Conservation (phyloP, 306 rosid genomes). For the Mucuna pruriens region DNA sequence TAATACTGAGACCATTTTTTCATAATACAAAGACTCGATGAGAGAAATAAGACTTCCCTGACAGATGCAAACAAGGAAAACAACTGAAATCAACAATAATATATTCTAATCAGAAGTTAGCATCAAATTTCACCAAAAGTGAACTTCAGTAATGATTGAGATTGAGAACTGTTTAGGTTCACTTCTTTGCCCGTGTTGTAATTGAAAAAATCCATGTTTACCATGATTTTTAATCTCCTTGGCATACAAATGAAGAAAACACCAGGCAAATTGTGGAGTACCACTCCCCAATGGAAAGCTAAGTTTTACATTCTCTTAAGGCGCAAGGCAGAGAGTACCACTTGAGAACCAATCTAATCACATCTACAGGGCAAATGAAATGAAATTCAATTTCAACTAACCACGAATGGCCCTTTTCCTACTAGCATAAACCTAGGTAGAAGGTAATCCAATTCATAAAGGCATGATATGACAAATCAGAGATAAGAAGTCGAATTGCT, state of each 20-base stretch:
- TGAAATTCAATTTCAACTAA: slow-evolving; percentile 1
- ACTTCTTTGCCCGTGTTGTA: not conserved
- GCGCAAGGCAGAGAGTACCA: not conserved
- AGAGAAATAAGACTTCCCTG: slow-evolving; percentile 6
- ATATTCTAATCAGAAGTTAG: not conserved
- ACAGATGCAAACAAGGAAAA: slow-evolving; percentile 23
- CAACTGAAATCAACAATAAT: not conserved
- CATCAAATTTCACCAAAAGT: slow-evolving; percentile 22
- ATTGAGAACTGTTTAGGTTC: not conserved
- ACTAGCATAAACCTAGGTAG: not conserved
- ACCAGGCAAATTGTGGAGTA: not conserved
- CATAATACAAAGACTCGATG: slow-evolving; percentile 16
- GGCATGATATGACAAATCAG: slow-evolving; percentile 32
- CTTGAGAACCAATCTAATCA: slow-evolving; percentile 21
- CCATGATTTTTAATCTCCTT: slow-evolving; percentile 8
- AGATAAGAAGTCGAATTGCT: no score
- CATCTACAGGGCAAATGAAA: not conserved
- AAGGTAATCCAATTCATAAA: slow-evolving; percentile 1
- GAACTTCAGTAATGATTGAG: not conserved
- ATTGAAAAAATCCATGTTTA: not conserved
- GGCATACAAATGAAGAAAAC: slow-evolving; percentile 12
- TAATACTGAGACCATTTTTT: no score
- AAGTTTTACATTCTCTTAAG: no score
- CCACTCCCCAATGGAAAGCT: slow-evolving; percentile 3
- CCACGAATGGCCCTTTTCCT: not conserved